phyloP scores from a whole-genome alignment of 805 yeast species.

The Ogataea henricii region DNA sequence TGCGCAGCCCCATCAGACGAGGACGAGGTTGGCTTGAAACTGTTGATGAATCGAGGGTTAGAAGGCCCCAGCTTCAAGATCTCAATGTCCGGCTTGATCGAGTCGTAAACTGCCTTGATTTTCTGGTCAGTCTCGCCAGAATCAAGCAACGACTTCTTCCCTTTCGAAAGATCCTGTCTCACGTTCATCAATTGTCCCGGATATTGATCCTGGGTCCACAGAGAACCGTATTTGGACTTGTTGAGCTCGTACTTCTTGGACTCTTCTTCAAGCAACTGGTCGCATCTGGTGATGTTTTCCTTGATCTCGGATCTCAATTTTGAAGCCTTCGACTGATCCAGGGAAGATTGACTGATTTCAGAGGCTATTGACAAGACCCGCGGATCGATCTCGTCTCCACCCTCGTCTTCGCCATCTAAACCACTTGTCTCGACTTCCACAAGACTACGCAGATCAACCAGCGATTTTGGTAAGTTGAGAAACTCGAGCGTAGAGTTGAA shows the following conservation, averaged over 20 bases:
- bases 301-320: constrained; percentile 40
- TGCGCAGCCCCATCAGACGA: constrained; percentile 11
- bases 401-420: constrained; percentile 23
- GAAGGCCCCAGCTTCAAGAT: constrained; percentile 47
- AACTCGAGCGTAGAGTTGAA: constrained; percentile 77
- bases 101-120: constrained; percentile 49
- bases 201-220: constrained; percentile 36
- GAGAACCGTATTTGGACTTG: constrained; percentile 38
- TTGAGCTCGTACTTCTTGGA: constrained; percentile 36
- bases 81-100: constrained; percentile 43
- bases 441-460: constrained; percentile 52
- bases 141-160: constrained; percentile 60
- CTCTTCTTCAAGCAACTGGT: constrained; percentile 36
- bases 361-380: constrained; percentile 41
- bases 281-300: constrained; percentile 38
- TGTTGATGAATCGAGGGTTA: constrained; percentile 25
- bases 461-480: constrained; percentile 69
- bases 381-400: constrained; percentile 39
- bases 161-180: constrained; percentile 38
- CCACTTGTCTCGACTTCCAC: constrained; percentile 15
- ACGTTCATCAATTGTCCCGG: constrained; percentile 18
- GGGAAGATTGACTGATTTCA: constrained; percentile 28
- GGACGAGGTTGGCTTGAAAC: not conserved
- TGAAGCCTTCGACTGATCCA: constrained; percentile 35
- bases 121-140: constrained; percentile 62